Conservation (phyloP, 2,329 filamentous ascomycete genomes). For the Colletotrichum godetiae region DNA sequence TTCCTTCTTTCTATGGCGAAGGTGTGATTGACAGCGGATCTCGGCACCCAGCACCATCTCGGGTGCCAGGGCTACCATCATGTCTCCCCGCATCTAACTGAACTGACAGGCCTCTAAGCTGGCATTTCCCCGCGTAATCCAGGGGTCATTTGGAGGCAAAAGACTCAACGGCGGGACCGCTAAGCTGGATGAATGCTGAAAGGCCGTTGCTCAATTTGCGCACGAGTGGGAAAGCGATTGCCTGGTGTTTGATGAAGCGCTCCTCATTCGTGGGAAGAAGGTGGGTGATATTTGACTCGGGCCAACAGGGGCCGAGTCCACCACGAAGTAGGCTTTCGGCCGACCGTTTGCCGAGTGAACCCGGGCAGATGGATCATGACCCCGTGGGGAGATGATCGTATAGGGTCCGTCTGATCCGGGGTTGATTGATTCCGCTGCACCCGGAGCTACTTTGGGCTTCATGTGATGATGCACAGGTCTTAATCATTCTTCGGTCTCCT, state of each 20-base stretch:
- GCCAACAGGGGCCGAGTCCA: constrained; percentile 5
- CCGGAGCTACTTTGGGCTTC: neutral
- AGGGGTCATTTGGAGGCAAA: neutral
- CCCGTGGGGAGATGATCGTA: neutral
- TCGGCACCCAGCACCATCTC: constrained; percentile 11
- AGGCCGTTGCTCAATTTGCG: neutral
- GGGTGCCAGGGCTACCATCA: constrained; percentile 1
- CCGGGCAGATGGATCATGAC: neutral
- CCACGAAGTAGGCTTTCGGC: neutral
- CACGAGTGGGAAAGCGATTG: neutral
- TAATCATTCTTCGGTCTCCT: no score
- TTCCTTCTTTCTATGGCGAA: neutral
- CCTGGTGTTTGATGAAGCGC: neutral
- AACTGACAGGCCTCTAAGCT: neutral
- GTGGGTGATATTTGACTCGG: neutral
- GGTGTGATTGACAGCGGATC: constrained; percentile 12
- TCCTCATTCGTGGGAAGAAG: constrained; percentile 17
- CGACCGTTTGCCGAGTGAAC: neutral
- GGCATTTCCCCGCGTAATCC: constrained; percentile 17
- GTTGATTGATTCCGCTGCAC: neutral
- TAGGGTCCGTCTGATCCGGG: constrained; percentile 20
- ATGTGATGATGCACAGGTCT: neutral
- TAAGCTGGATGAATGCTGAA: constrained; percentile 8
- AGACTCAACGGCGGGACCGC: constrained; percentile 19
- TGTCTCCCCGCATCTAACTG: constrained; percentile 8